Base-by-base conservation (phyloP, 2,329 filamentous ascomycete species). In the Fusarium luffae region DNA sequence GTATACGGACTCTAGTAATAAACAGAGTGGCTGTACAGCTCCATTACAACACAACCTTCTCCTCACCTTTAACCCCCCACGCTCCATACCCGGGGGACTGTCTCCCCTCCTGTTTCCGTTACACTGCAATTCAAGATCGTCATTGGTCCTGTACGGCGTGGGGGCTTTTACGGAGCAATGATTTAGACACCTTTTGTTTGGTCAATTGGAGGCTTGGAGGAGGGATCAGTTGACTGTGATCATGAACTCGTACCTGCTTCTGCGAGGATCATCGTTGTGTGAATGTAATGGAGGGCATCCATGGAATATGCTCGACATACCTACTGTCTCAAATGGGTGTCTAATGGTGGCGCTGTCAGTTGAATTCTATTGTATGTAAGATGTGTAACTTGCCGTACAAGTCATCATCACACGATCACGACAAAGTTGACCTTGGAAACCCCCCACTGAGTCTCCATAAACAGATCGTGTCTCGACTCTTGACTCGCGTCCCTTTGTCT, bases 221-320 rank as follows among this genome's bases (percentile, higher is more conserved):
- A 34, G 59, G 49, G 56, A 70, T 74, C 71, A 74, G 69, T 46
- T 59, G 71, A 74, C 71, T 62, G 59, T 63, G 70, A 64, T 70
- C 62, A 68, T 52, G 58, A 54, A 69, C 54, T 25, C 59, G 71
- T 74, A 74, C 71, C 71, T 74, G 71, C 71, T 74, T 74, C 47
- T 63, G 57, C 47, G 51, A 57, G 56, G 67, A 50, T 69, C 28
- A 66, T 66, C 48, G 46, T 27, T 37, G 48, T 59, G 30, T 52
- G 27, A 48, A 30, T 48, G 52, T 43, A 44, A 55, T 70, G 67
- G 62, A 70, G 54, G 67, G 67, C 55, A 66, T 30, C 62, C 66
- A 46, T 21, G 37, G 49, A 51, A 41, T 50, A 64, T 65, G 60
- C 60, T 64, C 44, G 60, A 64, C 62, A 64, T 64, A 43, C 40